Conservation (phyloP, 805 yeast genomes). For the Cephaloascus fragrans region DNA sequence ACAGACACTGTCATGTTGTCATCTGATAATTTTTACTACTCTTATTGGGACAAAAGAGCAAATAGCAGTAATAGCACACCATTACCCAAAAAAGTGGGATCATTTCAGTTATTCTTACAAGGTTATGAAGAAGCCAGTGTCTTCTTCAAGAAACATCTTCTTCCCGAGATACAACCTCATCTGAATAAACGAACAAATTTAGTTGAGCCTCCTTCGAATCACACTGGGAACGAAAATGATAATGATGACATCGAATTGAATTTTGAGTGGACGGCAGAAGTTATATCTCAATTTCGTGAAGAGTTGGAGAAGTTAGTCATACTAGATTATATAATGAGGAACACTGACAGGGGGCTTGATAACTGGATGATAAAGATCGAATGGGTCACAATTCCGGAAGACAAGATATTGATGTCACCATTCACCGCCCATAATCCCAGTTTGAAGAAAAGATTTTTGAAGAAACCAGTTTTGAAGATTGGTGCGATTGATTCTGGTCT, state of each 20-base stretch:
- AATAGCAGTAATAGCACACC: constrained; percentile 11
- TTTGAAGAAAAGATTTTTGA: neutral
- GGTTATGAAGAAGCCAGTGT: constrained; percentile 54
- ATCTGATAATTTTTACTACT: constrained; percentile 42
- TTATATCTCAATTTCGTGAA: constrained; percentile 40
- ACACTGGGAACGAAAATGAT: constrained; percentile 1
- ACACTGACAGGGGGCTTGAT: constrained; percentile 66
- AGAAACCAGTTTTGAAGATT: constrained; percentile 33
- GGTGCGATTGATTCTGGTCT: constrained; percentile 75
- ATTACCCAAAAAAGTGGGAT: constrained; percentile 46
- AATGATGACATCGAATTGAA: constrained; percentile 5
- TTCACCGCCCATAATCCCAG: constrained; percentile 3
- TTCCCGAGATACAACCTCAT: constrained; percentile 35
- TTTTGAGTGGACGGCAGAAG: constrained; percentile 45
- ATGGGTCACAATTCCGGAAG: constrained; percentile 19
- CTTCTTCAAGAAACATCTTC: constrained; percentile 45
- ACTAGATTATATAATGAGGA: constrained; percentile 62
- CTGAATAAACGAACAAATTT: no score
- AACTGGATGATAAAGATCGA: constrained; percentile 67
- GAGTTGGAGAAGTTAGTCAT: constrained; percentile 64
- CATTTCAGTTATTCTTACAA: constrained; percentile 52
- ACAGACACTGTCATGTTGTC: constrained; percentile 47
- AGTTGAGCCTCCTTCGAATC: neutral
- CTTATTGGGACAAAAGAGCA: constrained; percentile 32
- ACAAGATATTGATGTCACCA: constrained; percentile 4